Evolutionary conservation across 2,329 filamentous ascomycete species (phyloP).

Genomic region (Hymenoscyphus salicellus): DNA sequence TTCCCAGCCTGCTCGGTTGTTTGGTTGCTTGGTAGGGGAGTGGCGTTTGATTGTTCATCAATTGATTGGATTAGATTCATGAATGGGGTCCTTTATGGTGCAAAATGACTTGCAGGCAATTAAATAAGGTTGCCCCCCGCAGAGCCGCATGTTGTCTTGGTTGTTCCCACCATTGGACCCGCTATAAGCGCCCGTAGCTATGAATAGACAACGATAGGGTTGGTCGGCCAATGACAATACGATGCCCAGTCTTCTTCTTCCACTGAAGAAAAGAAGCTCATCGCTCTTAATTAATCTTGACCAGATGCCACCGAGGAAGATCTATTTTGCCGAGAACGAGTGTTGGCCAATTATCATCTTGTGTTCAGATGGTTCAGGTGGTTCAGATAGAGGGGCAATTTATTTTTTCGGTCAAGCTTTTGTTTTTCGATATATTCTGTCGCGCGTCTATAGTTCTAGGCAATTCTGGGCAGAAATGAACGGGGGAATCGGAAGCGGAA

Average conservation of each 20-base stretch:
- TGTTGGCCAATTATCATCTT: neutral
- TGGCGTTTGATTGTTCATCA: neutral
- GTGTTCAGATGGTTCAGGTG: too few relatives aligned
- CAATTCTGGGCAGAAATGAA: neutral
- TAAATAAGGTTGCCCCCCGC: neutral
- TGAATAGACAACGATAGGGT: neutral
- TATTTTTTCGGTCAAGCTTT: neutral
- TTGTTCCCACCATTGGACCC: neutral
- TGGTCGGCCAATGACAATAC: neutral
- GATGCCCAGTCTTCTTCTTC: neutral
- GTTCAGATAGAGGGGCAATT: neutral
- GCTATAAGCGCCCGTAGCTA: neutral
- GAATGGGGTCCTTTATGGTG: neutral
- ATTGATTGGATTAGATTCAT: slow-evolving; percentile 3
- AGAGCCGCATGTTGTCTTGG: neutral
- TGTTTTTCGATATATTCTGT: neutral
- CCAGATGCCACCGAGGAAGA: neutral
- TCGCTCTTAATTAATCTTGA: neutral
- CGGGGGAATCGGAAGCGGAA: neutral
- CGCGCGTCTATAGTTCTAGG: neutral
- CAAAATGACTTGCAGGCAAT: neutral
- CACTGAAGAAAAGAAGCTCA: neutral
- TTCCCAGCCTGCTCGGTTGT: neutral
- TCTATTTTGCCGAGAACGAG: neutral
- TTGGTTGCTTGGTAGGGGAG: neutral